These are phyloP conservation scores for carrot (Daucus carota) DNA, from an alignment of 129 eudicot genomes.

Conservation along the genomic window DH1_v3.0 NC_030384.2:46142001-46142500, in stretches of 20 bases:
- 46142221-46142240: constrained; percentile 52
- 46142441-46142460: neutral
- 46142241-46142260: constrained; percentile 45
- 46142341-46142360: constrained; percentile 2
- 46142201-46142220: constrained; percentile 5
- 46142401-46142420: neutral
- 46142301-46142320: constrained; percentile 57
- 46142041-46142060: constrained; percentile 76
- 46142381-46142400: neutral
- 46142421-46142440: neutral
- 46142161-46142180: neutral
- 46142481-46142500: neutral
- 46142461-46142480: neutral
- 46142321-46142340: constrained; percentile 63
- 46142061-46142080: constrained; percentile 57
- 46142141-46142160: neutral
- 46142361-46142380: neutral
- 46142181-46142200: neutral
- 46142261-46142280: constrained; percentile 60
- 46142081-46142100: constrained; percentile 8
- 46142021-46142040: constrained; percentile 61
- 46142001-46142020: constrained; percentile 53
- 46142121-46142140: neutral
- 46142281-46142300: constrained; percentile 56
- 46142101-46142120: neutral